These are phyloP conservation scores for Camillea tinctor DNA, from an alignment of 2,329 filamentous ascomycete genomes.

Conservation along the genomic window DNA sequence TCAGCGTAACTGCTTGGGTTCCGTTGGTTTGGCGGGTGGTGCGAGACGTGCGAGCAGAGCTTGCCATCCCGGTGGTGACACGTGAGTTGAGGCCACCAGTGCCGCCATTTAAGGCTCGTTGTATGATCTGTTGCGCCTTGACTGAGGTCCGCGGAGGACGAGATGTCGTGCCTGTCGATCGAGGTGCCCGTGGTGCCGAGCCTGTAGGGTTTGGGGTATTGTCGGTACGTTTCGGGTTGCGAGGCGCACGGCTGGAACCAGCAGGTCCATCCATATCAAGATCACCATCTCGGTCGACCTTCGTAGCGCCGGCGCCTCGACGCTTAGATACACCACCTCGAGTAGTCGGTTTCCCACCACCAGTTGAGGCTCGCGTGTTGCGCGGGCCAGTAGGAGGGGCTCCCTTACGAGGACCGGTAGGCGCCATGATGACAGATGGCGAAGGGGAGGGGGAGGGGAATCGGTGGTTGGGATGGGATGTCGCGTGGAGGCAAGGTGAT, in stretches of 20 bases:
- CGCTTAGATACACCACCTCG: constrained; percentile 54
- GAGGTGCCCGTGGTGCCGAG: constrained; percentile 14
- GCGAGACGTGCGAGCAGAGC: constrained; percentile 16
- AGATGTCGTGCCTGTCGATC: constrained; percentile 15
- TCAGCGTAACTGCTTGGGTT: constrained; percentile 39
- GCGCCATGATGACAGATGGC: constrained; percentile 22
- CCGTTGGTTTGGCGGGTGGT: constrained; percentile 18
- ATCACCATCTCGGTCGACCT: constrained; percentile 56
- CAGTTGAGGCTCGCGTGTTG: constrained; percentile 14
- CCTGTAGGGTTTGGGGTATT: constrained; percentile 14
- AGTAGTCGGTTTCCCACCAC: constrained; percentile 20
- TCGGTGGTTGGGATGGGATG: neutral
- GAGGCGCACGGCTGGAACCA: constrained; percentile 32
- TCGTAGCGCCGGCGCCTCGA: constrained; percentile 35
- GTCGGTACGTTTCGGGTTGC: constrained; percentile 25
- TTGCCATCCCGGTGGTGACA: constrained; percentile 33
- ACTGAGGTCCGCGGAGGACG: constrained; percentile 26
- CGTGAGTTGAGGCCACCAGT: constrained; percentile 34
- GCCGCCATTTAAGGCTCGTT: constrained; percentile 42
- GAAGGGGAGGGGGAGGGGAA: neutral
- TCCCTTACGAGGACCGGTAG: constrained; percentile 22
- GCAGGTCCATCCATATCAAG: constrained; percentile 54
- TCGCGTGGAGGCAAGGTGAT: neutral
- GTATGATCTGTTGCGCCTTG: constrained; percentile 42
- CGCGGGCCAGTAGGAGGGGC: constrained; percentile 18